Percentiles rank a stretch among this genome's conserved stretches.
Conservation (phyloP, 2,329 filamentous ascomycete species). For the Cladorrhinum sp. region DNA sequence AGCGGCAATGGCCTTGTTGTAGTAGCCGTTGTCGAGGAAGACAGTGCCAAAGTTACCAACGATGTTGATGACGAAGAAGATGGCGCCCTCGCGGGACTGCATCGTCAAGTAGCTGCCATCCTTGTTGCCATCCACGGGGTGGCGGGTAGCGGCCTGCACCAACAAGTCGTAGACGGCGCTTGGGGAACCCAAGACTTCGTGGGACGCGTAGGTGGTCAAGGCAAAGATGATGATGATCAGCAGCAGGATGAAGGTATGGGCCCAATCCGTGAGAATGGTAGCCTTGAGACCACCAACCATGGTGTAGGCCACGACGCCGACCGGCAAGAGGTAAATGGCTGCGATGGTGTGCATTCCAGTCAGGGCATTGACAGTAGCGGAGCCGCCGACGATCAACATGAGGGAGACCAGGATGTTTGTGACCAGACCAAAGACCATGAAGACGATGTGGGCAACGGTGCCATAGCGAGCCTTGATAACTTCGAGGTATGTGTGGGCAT, state of each 20-base stretch:
- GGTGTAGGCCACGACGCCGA: constrained; percentile 80
- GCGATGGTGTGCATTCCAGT: constrained; percentile 75
- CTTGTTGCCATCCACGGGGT: constrained; percentile 77
- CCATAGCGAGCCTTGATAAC: constrained; percentile 81
- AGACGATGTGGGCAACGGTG: constrained; percentile 66
- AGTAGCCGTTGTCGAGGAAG: constrained; percentile 85
- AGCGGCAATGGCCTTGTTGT: constrained; percentile 90
- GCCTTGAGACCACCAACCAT: constrained; percentile 78
- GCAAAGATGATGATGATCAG: constrained; percentile 85
- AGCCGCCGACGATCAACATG: constrained; percentile 83
- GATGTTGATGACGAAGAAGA: constrained; percentile 88
- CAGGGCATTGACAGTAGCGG: constrained; percentile 67
- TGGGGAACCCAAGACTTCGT: constrained; percentile 69
- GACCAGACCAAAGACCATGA: constrained; percentile 76
- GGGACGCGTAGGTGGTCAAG: constrained; percentile 76
- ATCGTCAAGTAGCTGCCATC: constrained; percentile 85
- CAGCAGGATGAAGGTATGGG: constrained; percentile 81
- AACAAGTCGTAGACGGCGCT: constrained; percentile 75
- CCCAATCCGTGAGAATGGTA: constrained; percentile 80
- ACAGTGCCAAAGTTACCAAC: constrained; percentile 71
- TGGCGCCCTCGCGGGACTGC: constrained; percentile 73
- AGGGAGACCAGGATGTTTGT: constrained; percentile 86
- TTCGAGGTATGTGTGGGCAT: constrained; percentile 83
- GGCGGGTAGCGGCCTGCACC: constrained; percentile 61
- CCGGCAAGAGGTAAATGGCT: constrained; percentile 77